Conservation (phyloP, 2,329 filamentous ascomycete species). For the Exophiala oligosperma region DNA sequence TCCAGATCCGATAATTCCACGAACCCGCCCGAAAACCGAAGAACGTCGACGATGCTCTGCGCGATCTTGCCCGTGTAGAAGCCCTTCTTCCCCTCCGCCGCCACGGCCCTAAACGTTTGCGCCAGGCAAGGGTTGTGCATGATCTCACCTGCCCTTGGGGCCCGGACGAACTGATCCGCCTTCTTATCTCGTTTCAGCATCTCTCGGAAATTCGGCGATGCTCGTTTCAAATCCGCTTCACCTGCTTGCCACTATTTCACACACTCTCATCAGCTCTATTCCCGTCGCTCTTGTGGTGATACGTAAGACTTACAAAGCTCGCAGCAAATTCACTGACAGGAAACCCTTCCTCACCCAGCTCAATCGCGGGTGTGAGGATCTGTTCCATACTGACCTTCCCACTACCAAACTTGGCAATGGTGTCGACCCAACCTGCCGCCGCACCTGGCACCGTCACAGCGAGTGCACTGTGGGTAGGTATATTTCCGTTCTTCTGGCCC, state of each 20-base stretch:
- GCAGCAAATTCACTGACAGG: constrained; percentile 81
- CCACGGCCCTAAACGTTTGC: constrained; percentile 76
- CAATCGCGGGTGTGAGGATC: constrained; percentile 79
- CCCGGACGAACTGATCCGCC: constrained; percentile 68
- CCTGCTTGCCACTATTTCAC: constrained; percentile 66
- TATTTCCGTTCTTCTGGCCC: constrained; percentile 56
- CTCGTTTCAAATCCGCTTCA: constrained; percentile 64
- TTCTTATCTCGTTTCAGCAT: constrained; percentile 78
- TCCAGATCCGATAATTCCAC: constrained; percentile 78
- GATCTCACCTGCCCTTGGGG: constrained; percentile 78
- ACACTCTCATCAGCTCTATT: not conserved
- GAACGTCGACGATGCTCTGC: constrained; percentile 75
- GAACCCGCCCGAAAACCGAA: constrained; percentile 72
- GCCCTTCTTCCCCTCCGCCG: constrained; percentile 77
- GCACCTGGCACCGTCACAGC: constrained; percentile 87
- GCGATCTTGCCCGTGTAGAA: constrained; percentile 89
- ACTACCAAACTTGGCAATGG: constrained; percentile 84
- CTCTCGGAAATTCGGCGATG: constrained; percentile 83
- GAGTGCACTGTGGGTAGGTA: constrained; percentile 71
- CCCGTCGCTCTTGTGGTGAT: not conserved
- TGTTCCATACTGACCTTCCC: constrained; percentile 75
- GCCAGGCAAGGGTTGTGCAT: constrained; percentile 83
- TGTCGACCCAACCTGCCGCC: constrained; percentile 90
- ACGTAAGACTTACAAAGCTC: constrained; percentile 57
- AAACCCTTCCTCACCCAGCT: constrained; percentile 83